Evolutionary conservation across 768 basidiomycete species (phyloP), one percentile per base, ranked within the genome.

Genomic region (Tulasnella sp.): DNA sequence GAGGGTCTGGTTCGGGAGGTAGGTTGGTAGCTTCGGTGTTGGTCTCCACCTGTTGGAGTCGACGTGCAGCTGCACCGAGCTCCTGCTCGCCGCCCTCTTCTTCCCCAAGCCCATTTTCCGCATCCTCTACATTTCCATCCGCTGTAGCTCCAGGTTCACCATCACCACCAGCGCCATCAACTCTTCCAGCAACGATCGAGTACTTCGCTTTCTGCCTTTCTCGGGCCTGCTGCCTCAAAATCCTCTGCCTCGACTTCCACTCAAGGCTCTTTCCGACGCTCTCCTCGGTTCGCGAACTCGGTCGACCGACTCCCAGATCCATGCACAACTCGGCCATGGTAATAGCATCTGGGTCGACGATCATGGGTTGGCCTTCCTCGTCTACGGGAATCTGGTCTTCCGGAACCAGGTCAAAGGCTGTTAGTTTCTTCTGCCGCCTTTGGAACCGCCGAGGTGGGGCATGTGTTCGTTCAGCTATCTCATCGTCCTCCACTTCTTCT

Each of bases 281-380:
- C 81, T 92, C 90, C 11, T 87, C 86, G 0, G 92, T 93, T 83
- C 92, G 94, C 81, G 89, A 91, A 81, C 92, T 93, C 72, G 94
- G 86, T 55, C 93, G 89, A 7, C 94, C 94, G 80, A 90, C 89
- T 13, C 93, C 93, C 0, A 88, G 91, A 81, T 95, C 94, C 42
- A 86, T 88, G 82, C 94, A 95, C 13, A 77, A n/a, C 23, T 77
- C 67, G 3, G 77, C 77, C 77, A 77, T 77, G 29, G 77, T 77
- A 11, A 77, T 69, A 10, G 55, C 70, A 13, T 72, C 77, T 0
- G 77, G 77, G 39, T 77, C 71, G 7, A 77, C 26, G 1, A 48
- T 57, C 32, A 77, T 39, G 3, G 77, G 77, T 72, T 73, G 26
- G 13, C 77, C 77, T 42, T 77, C 77, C 23, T 77, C 77, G 42